These are phyloP conservation scores for Lactarius deliciosus DNA, from an alignment of 768 basidiomycete species.

Conservation along the genomic window DNA sequence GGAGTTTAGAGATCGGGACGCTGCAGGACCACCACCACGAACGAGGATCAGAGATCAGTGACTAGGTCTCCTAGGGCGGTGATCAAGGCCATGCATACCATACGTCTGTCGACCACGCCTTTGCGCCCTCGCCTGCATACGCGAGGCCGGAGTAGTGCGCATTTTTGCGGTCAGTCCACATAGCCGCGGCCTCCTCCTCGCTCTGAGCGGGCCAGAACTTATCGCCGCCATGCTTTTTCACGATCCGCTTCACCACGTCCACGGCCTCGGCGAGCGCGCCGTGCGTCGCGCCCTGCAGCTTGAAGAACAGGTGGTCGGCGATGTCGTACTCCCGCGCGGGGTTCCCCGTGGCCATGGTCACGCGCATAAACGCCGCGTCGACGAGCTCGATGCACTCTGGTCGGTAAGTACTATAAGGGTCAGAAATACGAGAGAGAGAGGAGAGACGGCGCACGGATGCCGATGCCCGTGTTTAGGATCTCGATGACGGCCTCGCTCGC, in stretches of 20 bases:
- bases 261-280: slow-evolving; percentile 62
- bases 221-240: slow-evolving; percentile 63
- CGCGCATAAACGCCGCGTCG: slow-evolving; percentile 55
- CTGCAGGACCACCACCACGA: too few relatives aligned
- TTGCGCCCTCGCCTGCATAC: too few relatives aligned
- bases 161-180: too few relatives aligned
- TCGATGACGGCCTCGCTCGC: slow-evolving; percentile 77
- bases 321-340: slow-evolving; percentile 34
- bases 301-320: slow-evolving; percentile 76
- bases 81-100: too few relatives aligned
- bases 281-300: slow-evolving; percentile 72
- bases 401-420: too few relatives aligned
- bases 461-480: slow-evolving; percentile 67
- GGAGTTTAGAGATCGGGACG: slow-evolving; percentile 40
- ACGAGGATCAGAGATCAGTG: too few relatives aligned
- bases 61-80: too few relatives aligned
- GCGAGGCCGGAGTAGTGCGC: too few relatives aligned
- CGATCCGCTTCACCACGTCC: slow-evolving; percentile 54
- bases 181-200: too few relatives aligned
- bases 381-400: slow-evolving; percentile 42
- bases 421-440: background rate
- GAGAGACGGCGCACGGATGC: slow-evolving; percentile 58
- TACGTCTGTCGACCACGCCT: too few relatives aligned
- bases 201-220: slow-evolving; percentile 46
- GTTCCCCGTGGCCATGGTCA: slow-evolving; percentile 55